phyloP scores from a whole-genome alignment of 495 filamentous ascomycete genomes.

The Aspergillus haitiensis region DNA sequence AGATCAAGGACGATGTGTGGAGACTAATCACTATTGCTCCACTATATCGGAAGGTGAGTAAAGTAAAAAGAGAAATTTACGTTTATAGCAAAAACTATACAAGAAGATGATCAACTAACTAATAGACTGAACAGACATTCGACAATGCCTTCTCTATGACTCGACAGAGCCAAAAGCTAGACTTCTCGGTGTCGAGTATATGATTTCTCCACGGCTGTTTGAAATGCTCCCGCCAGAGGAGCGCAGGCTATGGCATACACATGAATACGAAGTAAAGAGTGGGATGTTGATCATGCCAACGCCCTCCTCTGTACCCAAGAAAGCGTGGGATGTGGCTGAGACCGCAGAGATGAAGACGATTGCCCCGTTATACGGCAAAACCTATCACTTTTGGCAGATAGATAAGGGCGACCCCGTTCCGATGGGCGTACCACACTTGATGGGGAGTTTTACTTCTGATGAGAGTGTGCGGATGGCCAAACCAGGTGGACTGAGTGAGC shows the following conservation, averaged over 20 bases:
- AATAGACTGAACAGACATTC: slow-evolving; percentile 48
- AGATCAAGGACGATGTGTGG: slow-evolving; percentile 65
- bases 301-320: slow-evolving; percentile 48
- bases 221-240: slow-evolving; percentile 63
- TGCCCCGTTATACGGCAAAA: slow-evolving; percentile 75
- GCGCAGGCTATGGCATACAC: slow-evolving; percentile 73
- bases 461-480: slow-evolving; percentile 55
- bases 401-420: slow-evolving; percentile 77
- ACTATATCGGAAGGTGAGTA: slow-evolving; percentile 66
- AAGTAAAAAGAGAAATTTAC: no score
- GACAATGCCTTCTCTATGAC: slow-evolving; percentile 89
- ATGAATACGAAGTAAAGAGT: slow-evolving; percentile 84
- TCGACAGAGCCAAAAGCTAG: slow-evolving; percentile 61
- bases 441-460: slow-evolving; percentile 68
- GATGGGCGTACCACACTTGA: slow-evolving; percentile 71
- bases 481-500: slow-evolving; percentile 9
- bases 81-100: no score
- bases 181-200: slow-evolving; percentile 88
- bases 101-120: no score
- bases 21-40: slow-evolving; percentile 83
- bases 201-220: slow-evolving; percentile 76
- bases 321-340: slow-evolving; percentile 73
- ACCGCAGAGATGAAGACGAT: slow-evolving; percentile 77
- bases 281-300: slow-evolving; percentile 85
- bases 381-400: slow-evolving; percentile 88